Conservation (phyloP, 352 stramenopile genomes). For the Blastocystis sp. region DNA sequence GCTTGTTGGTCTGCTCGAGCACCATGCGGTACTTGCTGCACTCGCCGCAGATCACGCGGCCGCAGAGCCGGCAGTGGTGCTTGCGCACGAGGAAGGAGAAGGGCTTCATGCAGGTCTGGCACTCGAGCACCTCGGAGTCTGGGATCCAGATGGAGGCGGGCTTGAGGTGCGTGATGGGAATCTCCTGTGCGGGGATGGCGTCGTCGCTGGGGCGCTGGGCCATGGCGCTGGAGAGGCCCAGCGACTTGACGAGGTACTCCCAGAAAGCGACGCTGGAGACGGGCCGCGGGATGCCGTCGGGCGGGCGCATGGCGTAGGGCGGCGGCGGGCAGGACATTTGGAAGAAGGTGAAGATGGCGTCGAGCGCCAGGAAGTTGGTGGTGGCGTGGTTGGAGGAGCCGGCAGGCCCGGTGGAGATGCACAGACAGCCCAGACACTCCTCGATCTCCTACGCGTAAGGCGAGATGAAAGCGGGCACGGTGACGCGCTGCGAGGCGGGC, state of each 20-base stretch:
- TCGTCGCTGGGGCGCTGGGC: constrained; percentile 3
- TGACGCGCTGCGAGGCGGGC: constrained; percentile 16
- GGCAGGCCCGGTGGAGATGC: constrained; percentile 35
- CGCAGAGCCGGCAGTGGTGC: constrained; percentile 83
- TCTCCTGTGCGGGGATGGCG: background rate
- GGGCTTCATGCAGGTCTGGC: constrained; percentile 83
- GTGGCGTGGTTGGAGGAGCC: constrained; percentile 41
- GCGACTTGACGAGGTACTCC: constrained; percentile 53
- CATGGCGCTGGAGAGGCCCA: background rate
- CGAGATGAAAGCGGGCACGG: background rate
- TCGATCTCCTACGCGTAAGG: constrained; percentile 46
- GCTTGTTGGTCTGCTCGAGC: constrained; percentile 79
- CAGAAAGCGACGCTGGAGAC: constrained; percentile 37
- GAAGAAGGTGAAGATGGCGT: constrained; percentile 66
- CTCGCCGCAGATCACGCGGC: constrained; percentile 81
- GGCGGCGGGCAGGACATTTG: constrained; percentile 36
- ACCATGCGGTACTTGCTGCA: constrained; percentile 82
- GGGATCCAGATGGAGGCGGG: constrained; percentile 55
- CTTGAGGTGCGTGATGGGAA: constrained; percentile 57
- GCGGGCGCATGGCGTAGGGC: background rate
- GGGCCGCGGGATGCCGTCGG: background rate
- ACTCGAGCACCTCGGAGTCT: constrained; percentile 75
- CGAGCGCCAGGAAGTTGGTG: constrained; percentile 44
- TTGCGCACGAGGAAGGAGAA: constrained; percentile 83
- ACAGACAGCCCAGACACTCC: constrained; percentile 57